Evolutionary conservation across 2,329 filamentous ascomycete species (phyloP).

Genomic region (Colletotrichum salicis): DNA sequence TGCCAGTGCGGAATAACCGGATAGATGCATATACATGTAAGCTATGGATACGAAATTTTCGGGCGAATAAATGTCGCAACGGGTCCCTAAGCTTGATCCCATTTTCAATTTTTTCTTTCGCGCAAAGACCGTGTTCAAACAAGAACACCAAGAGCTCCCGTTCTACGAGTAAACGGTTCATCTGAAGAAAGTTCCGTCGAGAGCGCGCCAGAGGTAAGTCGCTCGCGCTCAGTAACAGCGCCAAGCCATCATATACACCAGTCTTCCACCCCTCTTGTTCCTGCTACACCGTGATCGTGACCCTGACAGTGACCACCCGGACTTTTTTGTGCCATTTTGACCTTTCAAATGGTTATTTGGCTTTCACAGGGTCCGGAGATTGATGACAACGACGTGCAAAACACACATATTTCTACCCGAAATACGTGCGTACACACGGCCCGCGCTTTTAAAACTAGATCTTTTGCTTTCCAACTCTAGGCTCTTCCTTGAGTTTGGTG

Average conservation of each 20-base stretch:
- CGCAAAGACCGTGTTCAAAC: not conserved
- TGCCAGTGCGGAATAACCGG: not conserved
- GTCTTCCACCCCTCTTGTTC: too few species aligned
- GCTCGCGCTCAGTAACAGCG: not conserved
- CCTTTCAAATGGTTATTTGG: not conserved
- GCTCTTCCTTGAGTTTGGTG: not conserved
- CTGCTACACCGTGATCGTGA: too few species aligned
- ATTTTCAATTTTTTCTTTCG: not conserved
- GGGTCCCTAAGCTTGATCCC: not conserved
- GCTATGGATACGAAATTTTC: not conserved
- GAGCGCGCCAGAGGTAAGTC: not conserved
- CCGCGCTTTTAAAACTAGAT: not conserved
- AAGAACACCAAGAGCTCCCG: not conserved
- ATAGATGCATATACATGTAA: not conserved
- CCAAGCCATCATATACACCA: too few species aligned
- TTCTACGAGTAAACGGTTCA: fast-evolving
- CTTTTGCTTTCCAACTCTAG: not conserved
- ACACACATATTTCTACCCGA: not conserved
- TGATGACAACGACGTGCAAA: not conserved
- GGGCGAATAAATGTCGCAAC: not conserved
- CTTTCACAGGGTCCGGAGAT: not conserved
- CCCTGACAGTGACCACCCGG: not conserved
- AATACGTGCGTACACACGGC: not conserved
- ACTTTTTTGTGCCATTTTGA: not conserved
- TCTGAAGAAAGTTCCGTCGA: not conserved